These are phyloP conservation scores for Pseudogymnoascus sp. DNA, from an alignment of 2,329 filamentous ascomycete species.

Conservation along the genomic window DNA sequence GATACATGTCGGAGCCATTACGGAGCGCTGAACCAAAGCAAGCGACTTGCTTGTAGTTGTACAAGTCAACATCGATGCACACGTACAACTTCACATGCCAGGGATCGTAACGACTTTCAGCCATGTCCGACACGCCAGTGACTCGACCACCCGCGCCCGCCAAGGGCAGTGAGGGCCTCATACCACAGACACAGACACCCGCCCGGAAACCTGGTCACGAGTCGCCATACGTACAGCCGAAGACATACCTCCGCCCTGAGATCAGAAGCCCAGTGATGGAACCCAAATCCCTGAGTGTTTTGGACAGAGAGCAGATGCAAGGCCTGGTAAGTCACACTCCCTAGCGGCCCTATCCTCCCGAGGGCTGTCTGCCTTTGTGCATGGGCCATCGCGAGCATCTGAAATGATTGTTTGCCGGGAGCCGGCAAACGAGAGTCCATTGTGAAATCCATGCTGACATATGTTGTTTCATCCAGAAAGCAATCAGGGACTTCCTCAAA, in stretches of 20 bases:
- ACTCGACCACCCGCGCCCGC: slow-evolving; percentile 23
- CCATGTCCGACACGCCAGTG: slow-evolving; percentile 30
- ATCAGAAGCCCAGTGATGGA: slow-evolving; percentile 26
- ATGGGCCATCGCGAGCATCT: neutral
- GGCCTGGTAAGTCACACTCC: slow-evolving; percentile 56
- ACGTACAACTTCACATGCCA: slow-evolving; percentile 12
- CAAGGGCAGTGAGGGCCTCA: slow-evolving; percentile 17
- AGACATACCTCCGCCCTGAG: slow-evolving; percentile 29
- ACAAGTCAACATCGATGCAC: slow-evolving; percentile 13
- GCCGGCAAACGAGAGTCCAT: neutral
- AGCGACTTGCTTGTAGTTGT: slow-evolving; percentile 4
- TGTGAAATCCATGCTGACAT: neutral
- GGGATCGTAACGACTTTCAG: slow-evolving; percentile 14
- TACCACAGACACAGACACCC: slow-evolving; percentile 24
- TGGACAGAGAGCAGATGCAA: slow-evolving; percentile 71
- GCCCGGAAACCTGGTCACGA: slow-evolving; percentile 26
- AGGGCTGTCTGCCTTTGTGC: neutral
- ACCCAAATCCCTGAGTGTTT: slow-evolving; percentile 44
- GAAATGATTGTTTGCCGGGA: neutral
- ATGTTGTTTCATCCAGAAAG: slow-evolving; percentile 49
- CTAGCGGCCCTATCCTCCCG: slow-evolving; percentile 1
- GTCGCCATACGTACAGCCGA: slow-evolving; percentile 28
- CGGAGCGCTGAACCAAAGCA: slow-evolving; percentile 7
- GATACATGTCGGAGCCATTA: slow-evolving; percentile 4
- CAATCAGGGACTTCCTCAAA: slow-evolving; percentile 91